These are phyloP conservation scores for Neofusicoccum sp. DNA, from an alignment of 2,329 filamentous ascomycete genomes.

Conservation along the genomic window DNA sequence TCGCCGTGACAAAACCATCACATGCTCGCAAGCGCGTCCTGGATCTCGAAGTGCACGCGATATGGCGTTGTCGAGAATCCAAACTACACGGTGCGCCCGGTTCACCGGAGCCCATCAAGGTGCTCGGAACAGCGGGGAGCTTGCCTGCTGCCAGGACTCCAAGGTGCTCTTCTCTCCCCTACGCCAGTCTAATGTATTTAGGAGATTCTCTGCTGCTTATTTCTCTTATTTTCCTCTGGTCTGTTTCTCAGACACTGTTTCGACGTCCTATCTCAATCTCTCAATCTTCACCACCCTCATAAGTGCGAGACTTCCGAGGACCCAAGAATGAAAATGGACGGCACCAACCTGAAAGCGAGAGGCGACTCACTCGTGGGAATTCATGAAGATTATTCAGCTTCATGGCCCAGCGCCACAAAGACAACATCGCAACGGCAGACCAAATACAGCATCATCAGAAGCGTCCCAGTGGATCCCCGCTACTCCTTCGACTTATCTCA, in stretches of 20 bases:
- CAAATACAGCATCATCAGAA: background rate
- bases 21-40: no score
- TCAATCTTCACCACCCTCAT: background rate
- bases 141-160: background rate
- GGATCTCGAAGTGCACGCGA: no score
- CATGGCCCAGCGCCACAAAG: background rate
- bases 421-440: background rate
- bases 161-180: background rate
- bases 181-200: background rate
- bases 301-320: background rate
- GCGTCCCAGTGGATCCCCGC: background rate
- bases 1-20: no score
- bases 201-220: background rate
- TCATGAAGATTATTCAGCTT: background rate
- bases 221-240: background rate
- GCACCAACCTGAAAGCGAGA: background rate
- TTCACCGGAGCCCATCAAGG: slow-evolving; percentile 14
- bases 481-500: slow-evolving; percentile 14
- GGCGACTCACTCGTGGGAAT: background rate
- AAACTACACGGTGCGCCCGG: background rate
- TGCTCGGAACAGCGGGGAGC: background rate
- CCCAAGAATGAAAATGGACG: background rate
- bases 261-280: background rate
- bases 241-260: no score
- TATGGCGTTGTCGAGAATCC: background rate